phyloP scores from a whole-genome alignment of 2,329 filamentous ascomycete species.

The Gyromitra esculenta region DNA sequence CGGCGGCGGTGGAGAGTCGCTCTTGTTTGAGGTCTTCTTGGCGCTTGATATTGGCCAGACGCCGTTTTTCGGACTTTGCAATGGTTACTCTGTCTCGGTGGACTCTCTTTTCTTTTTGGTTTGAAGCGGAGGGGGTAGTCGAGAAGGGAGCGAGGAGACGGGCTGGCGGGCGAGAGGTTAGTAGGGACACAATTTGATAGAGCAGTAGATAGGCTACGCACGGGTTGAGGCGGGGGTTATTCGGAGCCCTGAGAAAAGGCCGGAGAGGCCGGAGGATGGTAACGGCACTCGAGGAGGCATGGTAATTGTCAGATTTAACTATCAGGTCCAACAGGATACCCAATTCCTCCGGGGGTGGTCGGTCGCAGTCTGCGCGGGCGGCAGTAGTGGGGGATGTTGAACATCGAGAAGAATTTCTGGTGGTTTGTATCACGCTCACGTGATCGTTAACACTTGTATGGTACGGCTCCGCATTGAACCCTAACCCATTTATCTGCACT shows the following conservation, averaged over 20 bases:
- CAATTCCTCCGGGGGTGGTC: slow-evolving; percentile 32
- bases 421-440: not conserved
- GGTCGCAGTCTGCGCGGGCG: not conserved
- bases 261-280: slow-evolving; percentile 29
- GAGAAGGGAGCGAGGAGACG: slow-evolving; percentile 71
- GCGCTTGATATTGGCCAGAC: slow-evolving; percentile 81
- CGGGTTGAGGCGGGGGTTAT: slow-evolving; percentile 31
- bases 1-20: slow-evolving; percentile 73
- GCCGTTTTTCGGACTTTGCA: slow-evolving; percentile 82
- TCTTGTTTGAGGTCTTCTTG: slow-evolving; percentile 74
- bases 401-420: not conserved
- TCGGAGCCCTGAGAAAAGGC: slow-evolving; percentile 32
- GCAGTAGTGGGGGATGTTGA: not conserved
- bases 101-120: slow-evolving; percentile 77
- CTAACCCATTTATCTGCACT: not conserved
- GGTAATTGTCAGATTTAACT: not conserved
- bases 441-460: not conserved
- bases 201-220: slow-evolving; percentile 23
- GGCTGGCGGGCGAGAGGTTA: slow-evolving; percentile 62
- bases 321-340: not conserved
- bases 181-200: slow-evolving; percentile 43
- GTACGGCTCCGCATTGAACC: not conserved
- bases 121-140: slow-evolving; percentile 71
- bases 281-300: slow-evolving; percentile 45
- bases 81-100: slow-evolving; percentile 70